phyloP scores from a whole-genome alignment of 83 land plant species.

The Larix sibirica region DNA sequence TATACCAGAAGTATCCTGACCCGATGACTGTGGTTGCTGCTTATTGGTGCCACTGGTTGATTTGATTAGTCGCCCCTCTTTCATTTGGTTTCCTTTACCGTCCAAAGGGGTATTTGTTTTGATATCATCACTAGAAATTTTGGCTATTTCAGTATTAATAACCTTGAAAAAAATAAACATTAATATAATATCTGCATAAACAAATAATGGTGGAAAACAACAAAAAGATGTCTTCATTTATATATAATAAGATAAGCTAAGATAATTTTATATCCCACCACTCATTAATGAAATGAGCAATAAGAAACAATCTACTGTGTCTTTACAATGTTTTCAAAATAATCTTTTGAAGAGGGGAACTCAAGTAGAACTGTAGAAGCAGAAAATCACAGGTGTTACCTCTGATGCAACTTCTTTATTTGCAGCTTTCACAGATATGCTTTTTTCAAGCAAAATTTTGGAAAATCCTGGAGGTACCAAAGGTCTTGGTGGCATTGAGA shows the following conservation, averaged over 20 bases:
- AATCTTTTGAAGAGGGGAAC: neutral
- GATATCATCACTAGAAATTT: neutral
- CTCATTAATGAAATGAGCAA: neutral
- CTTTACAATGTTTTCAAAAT: neutral
- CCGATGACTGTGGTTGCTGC: neutral
- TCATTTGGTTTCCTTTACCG: constrained; percentile 3
- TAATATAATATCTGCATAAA: neutral
- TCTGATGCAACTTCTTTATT: constrained; percentile 15
- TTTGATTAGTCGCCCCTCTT: neutral
- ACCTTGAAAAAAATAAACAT: neutral
- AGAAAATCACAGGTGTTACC: constrained; percentile 15
- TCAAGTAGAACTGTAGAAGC: neutral
- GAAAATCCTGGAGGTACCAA: constrained; percentile 48
- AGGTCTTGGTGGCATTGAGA: constrained; percentile 46
- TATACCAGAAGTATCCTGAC: neutral
- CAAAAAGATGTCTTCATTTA: neutral
- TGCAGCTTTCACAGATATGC: neutral
- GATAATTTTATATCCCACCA: too few species aligned
- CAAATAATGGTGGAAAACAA: neutral
- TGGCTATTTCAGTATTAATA: neutral
- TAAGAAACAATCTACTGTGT: neutral
- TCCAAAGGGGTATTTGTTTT: constrained; percentile 2
- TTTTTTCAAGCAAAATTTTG: constrained; percentile 17
- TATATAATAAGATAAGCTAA: neutral
- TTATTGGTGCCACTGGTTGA: neutral